Percentiles rank a stretch among this genome's conserved stretches.
Conservation (phyloP, 352 stramenopile species). For the Phytophthora boehmeriae region DNA sequence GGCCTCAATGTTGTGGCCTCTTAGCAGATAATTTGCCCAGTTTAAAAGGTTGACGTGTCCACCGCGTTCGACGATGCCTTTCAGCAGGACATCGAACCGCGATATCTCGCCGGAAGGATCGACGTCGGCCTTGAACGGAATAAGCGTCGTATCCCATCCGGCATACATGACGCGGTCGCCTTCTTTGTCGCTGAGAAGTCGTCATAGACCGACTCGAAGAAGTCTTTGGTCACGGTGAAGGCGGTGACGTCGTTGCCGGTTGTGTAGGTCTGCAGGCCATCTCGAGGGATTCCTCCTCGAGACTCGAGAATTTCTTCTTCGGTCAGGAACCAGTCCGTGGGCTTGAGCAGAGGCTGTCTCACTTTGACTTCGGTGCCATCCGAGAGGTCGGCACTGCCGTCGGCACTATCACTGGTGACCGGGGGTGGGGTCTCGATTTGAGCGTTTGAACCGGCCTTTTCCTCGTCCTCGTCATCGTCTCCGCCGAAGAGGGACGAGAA, state of each 20-base stretch:
- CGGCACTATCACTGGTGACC: constrained; percentile 1
- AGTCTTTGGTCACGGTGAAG: constrained; percentile 45
- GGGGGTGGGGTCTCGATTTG: constrained; percentile 6
- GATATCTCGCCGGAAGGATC: constrained; percentile 17
- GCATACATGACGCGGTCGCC: constrained; percentile 41
- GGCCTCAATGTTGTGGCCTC: constrained; percentile 37
- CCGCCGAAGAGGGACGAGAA: constrained; percentile 8
- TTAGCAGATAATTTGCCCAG: constrained; percentile 49
- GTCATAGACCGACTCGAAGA: constrained; percentile 46
- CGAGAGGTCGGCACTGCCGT: neutral
- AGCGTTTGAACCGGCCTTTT: constrained; percentile 5
- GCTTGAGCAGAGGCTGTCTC: constrained; percentile 41
- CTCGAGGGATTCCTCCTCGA: constrained; percentile 35
- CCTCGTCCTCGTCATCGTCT: neutral
- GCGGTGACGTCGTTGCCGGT: constrained; percentile 48
- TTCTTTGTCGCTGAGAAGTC: constrained; percentile 35
- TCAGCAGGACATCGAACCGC: constrained; percentile 34
- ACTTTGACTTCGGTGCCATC: constrained; percentile 31
- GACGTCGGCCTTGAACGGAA: constrained; percentile 41
- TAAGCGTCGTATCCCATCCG: constrained; percentile 52
- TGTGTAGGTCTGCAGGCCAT: constrained; percentile 31
- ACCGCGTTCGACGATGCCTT: constrained; percentile 26
- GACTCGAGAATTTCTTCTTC: constrained; percentile 40
- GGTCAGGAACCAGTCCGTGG: constrained; percentile 48
- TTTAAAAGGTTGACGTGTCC: constrained; percentile 43